Base-by-base conservation (phyloP, 202 grass and related monocot species). In the Schoenoplectus tabernaemontani region DNA sequence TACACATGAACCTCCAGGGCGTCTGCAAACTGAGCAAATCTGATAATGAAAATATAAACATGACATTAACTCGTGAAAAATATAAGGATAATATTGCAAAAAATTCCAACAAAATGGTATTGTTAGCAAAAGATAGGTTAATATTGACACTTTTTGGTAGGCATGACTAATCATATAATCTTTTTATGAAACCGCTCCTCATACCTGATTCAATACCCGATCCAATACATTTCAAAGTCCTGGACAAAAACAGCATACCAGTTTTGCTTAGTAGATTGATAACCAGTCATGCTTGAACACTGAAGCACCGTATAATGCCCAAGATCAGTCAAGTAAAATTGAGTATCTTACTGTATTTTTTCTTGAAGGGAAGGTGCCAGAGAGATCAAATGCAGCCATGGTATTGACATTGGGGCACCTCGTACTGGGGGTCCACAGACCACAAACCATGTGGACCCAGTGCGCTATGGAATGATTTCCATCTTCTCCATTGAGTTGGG, bases 391-490 rank as follows among this genome's bases (percentile, higher is more conserved):
- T 82, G 88, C 81, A 56, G 80, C 87, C 95, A 98, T 98, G 63
- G 95, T 98, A 69, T 81, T 76, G 11, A 85, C 83, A 87, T 98
- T 98, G 74, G 95, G 95, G 68, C 91, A 98, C 84, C 91, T 83
- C 76, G 95, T 95, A 80, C 91, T 89, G 78, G 95, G 95, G 42
- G 91, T 98, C 95, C 95, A 98, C 7, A 98, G 82, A 34, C 89
- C 88, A 85, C 95, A 98, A 83, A 98, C 95, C 85, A 98, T 82
- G 77, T 98, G 95, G 84, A 98, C 81, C 95, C 95, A 98, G 57
- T 90, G 89, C 46, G 51, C 83, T 65, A 59, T 77, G 33, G 64
- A 65, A 75, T 19, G 36, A 58, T 78, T 58, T 59, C 34, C 53
- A 61, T 46, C 23, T 23, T 56, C 36, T 41, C 17, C 57, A 5